Conservation (phyloP, 768 basidiomycete genomes). For the Heimioporus sp. region DNA sequence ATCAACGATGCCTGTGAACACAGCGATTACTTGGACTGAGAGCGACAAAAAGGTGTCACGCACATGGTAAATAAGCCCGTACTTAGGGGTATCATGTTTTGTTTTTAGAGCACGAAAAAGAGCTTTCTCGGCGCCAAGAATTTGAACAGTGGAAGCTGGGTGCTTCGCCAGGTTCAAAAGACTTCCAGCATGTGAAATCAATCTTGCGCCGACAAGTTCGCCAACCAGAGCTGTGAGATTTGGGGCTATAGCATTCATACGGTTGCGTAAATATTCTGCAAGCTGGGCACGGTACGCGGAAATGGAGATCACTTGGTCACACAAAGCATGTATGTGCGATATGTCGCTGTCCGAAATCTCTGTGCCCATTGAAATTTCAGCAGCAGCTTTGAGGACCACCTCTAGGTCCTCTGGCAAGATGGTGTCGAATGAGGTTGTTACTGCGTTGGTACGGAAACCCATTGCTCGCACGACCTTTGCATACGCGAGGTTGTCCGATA, state of each 20-base stretch:
- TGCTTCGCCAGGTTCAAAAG: slow-evolving; percentile 70
- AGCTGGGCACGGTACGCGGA: slow-evolving; percentile 93
- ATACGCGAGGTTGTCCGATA: slow-evolving; percentile 95
- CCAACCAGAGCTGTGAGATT: slow-evolving; percentile 88
- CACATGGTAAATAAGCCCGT: slow-evolving; percentile 98
- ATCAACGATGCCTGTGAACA: slow-evolving; percentile 79
- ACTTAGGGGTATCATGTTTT: slow-evolving; percentile 96
- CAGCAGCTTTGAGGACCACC: slow-evolving; percentile 89
- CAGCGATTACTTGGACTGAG: slow-evolving; percentile 5
- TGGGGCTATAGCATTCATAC: slow-evolving; percentile 97
- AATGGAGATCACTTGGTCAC: slow-evolving; percentile 98
- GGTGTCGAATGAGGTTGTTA: slow-evolving; percentile 78
- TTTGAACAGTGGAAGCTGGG: slow-evolving; percentile 77
- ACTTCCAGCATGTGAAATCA: slow-evolving; percentile 75
- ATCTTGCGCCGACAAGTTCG: slow-evolving; percentile 71
- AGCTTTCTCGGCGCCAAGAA: slow-evolving; percentile 75
- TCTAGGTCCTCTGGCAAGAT: slow-evolving; percentile 98
- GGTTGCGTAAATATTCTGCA: slow-evolving; percentile 93
- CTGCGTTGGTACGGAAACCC: slow-evolving; percentile 97
- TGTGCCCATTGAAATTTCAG: slow-evolving; percentile 99
- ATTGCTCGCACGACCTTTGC: slow-evolving; percentile 90
- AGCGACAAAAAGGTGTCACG: slow-evolving; percentile 21
- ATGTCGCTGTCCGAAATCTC: slow-evolving; percentile 98
- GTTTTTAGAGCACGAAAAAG: slow-evolving; percentile 76
- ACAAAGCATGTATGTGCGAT: slow-evolving; percentile 93